Conservation (phyloP, 2,329 filamentous ascomycete species). For the Arachnomyces sp. region DNA sequence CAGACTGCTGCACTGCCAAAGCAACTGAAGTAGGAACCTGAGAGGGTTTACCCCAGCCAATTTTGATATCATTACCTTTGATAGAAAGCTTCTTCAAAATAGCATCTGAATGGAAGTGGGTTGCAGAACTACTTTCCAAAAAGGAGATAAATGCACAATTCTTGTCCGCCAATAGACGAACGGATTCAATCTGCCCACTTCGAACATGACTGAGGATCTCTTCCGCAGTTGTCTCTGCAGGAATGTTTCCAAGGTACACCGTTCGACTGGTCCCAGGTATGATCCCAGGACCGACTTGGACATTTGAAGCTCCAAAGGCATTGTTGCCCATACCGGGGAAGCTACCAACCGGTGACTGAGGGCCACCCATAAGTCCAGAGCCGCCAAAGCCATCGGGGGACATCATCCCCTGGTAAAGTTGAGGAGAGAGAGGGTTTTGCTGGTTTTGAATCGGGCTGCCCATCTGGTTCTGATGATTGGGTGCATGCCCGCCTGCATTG, state of each 20-base stretch:
- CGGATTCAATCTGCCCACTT: conserved; percentile 98
- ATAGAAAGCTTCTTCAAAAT: conserved; percentile 99
- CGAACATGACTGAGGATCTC: conserved; percentile 94
- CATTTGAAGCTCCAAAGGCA: conserved; percentile 56
- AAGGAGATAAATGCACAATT: conserved; percentile 99
- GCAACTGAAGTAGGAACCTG: conserved; percentile 96
- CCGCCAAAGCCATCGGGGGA: conserved; percentile 78
- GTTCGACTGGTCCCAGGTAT: conserved; percentile 89
- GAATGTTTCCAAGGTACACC: conserved; percentile 96
- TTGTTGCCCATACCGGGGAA: conserved; percentile 59
- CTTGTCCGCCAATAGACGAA: conserved; percentile 93
- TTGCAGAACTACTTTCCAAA: conserved; percentile 92
- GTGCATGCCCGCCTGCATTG: conserved; percentile 45
- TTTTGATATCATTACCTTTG: conserved; percentile 98
- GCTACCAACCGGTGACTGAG: conserved; percentile 78
- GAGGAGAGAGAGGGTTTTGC: conserved; percentile 61
- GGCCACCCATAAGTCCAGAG: conserved; percentile 69
- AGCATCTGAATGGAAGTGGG: conserved; percentile 98
- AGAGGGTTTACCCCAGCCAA: conserved; percentile 97
- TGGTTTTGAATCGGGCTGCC: conserved; percentile 68
- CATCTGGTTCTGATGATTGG: conserved; percentile 53
- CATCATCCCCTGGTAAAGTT: conserved; percentile 75
- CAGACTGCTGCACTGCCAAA: conserved; percentile 94
- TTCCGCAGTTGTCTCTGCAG: conserved; percentile 92
- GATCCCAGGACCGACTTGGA: conserved; percentile 69